These are phyloP conservation scores for Fusarium nurragi DNA, from an alignment of 2,329 filamentous ascomycete genomes.

Conservation along the genomic window DNA sequence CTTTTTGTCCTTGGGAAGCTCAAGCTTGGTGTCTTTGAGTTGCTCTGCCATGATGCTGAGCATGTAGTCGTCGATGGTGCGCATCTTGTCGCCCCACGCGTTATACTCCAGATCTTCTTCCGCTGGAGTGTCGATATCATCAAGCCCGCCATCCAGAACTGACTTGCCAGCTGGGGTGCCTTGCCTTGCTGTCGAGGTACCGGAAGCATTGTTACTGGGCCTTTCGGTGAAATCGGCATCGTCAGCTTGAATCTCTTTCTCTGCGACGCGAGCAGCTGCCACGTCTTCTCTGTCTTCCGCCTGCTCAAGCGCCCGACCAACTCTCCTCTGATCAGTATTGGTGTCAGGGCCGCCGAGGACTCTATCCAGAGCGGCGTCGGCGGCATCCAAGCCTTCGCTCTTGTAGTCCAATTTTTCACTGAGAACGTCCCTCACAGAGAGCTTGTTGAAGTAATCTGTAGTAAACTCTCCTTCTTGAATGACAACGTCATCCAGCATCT, in stretches of 20 bases:
- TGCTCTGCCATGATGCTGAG: conserved; percentile 72
- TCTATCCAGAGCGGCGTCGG: conserved; percentile 84
- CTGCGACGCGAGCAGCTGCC: conserved; percentile 83
- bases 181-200: conserved; percentile 60
- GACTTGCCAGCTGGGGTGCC: conserved; percentile 59
- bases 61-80: conserved; percentile 80
- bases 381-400: conserved; percentile 69
- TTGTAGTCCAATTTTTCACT: conserved; percentile 64
- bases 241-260: conserved; percentile 88
- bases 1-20: conserved; percentile 72
- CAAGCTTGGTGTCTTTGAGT: conserved; percentile 67
- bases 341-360: conserved; percentile 76
- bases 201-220: conserved; percentile 56
- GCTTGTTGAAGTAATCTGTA: conserved; percentile 91
- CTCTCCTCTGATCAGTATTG: conserved; percentile 67
- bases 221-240: conserved; percentile 85
- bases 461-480: conserved; percentile 99
- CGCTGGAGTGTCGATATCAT: conserved; percentile 48
- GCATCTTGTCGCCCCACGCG: conserved; percentile 66
- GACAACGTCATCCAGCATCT: conserved; percentile 96
- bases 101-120: conserved; percentile 62
- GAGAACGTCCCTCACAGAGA: conserved; percentile 76
- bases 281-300: conserved; percentile 95
- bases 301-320: conserved; percentile 80
- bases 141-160: conserved; percentile 46